Conservation (phyloP, 306 rosid genomes). For the Cajanus cajan region DNA sequence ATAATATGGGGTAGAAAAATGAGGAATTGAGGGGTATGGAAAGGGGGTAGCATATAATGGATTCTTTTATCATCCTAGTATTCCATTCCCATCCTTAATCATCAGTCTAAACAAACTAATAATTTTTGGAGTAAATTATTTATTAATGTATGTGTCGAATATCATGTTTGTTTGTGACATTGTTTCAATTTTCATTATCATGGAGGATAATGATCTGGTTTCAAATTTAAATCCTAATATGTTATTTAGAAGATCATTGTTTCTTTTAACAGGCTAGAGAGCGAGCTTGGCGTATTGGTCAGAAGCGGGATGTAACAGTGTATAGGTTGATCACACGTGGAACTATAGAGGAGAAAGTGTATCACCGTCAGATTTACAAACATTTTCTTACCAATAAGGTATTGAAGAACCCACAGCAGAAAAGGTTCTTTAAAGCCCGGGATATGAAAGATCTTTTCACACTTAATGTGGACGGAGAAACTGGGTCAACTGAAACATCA, state of each 20-base stretch:
- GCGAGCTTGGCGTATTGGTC: conserved; percentile 99
- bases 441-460: conserved; percentile 97
- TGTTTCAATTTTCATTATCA: conserved; percentile 24
- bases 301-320: conserved; percentile 87
- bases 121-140: conserved; percentile 2
- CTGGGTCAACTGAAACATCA: conserved; percentile 85
- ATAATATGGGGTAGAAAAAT: background rate
- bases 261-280: conserved; percentile 80
- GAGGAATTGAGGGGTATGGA: background rate
- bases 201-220: conserved; percentile 13
- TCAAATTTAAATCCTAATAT: conserved; percentile 18
- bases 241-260: conserved; percentile 25
- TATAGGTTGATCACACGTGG: conserved; percentile 95
- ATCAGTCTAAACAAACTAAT: background rate
- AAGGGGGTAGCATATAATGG: background rate
- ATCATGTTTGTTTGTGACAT: conserved; percentile 26
- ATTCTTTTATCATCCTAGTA: background rate
- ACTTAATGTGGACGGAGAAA: conserved; percentile 67
- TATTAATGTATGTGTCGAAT: background rate
- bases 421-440: conserved; percentile 91
- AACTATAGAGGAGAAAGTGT: conserved; percentile 95
- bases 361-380: conserved; percentile 96
- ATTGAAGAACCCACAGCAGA: conserved; percentile 95
- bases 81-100: background rate
- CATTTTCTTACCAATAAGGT: conserved; percentile 95